Percentiles rank a stretch among this genome's conserved stretches.
Evolutionary conservation across 345 rosid genomes (phyloP).

Genomic region (Salix koriyanagi): DNA sequence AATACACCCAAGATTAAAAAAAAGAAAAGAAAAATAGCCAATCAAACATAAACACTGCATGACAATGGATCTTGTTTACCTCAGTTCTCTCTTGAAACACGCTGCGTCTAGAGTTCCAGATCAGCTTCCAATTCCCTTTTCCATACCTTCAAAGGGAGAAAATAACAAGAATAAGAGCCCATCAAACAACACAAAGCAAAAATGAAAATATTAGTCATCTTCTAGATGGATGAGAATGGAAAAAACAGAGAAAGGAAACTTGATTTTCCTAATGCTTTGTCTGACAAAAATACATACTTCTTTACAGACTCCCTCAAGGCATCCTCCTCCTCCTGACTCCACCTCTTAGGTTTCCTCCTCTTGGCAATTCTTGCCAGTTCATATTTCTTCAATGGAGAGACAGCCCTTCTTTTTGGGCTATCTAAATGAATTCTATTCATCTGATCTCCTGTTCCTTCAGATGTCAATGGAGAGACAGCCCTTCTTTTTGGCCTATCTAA

Average conservation of each 20-base stretch:
- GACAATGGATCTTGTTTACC: conserved; percentile 22
- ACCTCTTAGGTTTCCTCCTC: conserved; percentile 34
- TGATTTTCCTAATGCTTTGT: neutral
- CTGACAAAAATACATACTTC: conserved; percentile 9
- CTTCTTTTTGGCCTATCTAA: conserved; percentile 19
- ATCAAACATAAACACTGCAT: neutral
- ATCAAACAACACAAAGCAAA: neutral
- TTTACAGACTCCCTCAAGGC: conserved; percentile 42
- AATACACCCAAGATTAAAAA: neutral
- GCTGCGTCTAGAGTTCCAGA: conserved; percentile 22
- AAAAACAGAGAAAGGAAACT: no score
- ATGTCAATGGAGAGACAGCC: conserved; percentile 27
- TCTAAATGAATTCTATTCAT: neutral
- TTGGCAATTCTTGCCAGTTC: conserved; percentile 4
- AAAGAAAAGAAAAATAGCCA: neutral
- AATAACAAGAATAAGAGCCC: neutral
- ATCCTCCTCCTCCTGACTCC: conserved; percentile 57
- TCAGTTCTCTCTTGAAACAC: conserved; percentile 35
- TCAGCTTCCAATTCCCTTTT: conserved; percentile 43
- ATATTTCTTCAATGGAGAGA: conserved; percentile 30
- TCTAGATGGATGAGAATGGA: no score
- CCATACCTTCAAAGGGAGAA: conserved; percentile 35
- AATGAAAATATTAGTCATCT: neutral
- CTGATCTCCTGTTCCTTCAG: conserved; percentile 19
- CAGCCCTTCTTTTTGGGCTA: conserved; percentile 20